These are phyloP conservation scores for Kwoniella botswanensis DNA, from an alignment of 768 basidiomycete species.

Conservation along the genomic window DNA sequence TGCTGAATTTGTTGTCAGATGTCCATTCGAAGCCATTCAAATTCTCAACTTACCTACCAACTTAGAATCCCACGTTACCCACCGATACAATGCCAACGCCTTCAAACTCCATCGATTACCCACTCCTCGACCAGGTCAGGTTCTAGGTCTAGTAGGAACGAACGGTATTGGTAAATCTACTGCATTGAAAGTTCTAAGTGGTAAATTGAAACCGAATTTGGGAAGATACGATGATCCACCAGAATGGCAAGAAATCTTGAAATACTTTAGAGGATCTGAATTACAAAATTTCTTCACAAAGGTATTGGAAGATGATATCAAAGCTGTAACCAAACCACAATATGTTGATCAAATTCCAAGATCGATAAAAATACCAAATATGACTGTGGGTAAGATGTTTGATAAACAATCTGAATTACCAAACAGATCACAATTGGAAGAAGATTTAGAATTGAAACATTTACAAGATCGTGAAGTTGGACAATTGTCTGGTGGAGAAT, in stretches of 20 bases:
- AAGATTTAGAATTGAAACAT: conserved; percentile 83
- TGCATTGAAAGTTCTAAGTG: conserved; percentile 92
- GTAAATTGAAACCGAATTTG: conserved; percentile 96
- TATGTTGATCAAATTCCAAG: conserved; percentile 99
- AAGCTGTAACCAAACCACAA: conserved; percentile 98
- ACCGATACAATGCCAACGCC: conserved; percentile 96
- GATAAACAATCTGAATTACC: conserved; percentile 77
- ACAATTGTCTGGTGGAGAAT: conserved; percentile 92
- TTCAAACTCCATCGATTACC: conserved; percentile 99
- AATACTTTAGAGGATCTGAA: conserved; percentile 98
- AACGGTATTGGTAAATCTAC: conserved; percentile 99
- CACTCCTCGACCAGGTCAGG: conserved; percentile 95
- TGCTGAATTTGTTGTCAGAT: conserved; percentile 63
- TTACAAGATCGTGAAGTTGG: conserved; percentile 82
- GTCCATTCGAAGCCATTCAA: conserved; percentile 97
- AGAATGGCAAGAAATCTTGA: conserved; percentile 98
- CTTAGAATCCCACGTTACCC: conserved; percentile 91
- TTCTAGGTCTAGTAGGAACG: conserved; percentile 96
- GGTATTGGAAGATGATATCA: conserved; percentile 96
- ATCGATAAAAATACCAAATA: conserved; percentile 81
- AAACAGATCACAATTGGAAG: conserved; percentile 84
- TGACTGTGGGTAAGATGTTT: conserved; percentile 89
- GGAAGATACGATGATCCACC: conserved; percentile 98
- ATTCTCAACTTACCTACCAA: conserved; percentile 99
- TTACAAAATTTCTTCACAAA: conserved; percentile 99